Base-by-base conservation (phyloP, 2,329 filamentous ascomycete species). In the Cercospora janseana region DNA sequence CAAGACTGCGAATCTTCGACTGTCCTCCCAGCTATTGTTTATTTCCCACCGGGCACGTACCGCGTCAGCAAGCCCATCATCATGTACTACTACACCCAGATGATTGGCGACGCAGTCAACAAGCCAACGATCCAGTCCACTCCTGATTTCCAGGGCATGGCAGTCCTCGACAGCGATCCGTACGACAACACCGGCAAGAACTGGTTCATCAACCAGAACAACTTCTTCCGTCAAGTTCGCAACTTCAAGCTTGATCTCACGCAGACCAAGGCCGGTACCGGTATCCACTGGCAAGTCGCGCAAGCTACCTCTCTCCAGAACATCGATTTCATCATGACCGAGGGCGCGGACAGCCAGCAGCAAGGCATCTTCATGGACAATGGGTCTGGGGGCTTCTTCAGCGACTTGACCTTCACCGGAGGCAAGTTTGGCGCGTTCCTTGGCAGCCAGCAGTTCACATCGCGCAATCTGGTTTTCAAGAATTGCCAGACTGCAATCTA, bases 21-120 rank as follows among this genome's bases (percentile, higher is more conserved):
- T 3, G 80, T 80, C n/a, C 82, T 83, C 1, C 92, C 92, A 0
- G 92, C 88, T 20, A 74, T 97, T 10, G 82, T 97, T 46, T 97
- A 95, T 75, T 95, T 97, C 75, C 91, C 90, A 29, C 77, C 88
- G 8, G 91, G 92, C 58, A 94, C 83, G 49, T 97, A 96, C 66
- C 65, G 87, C 13, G 84, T 97, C 61, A 88, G 83, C 66, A 79
- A 76, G 63, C 88, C 92, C 16, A 81, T 97, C 59, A 72, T 90
- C 44, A 86, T 90, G 68, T 86, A 85, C 70, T 97, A 97, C 77
- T 95, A 95, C 75, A 95, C 91, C 6, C 90, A 95, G 69, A 81
- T 97, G 55, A 77, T 96, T 23, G 92, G 92, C 47, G 89, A 96
- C 72, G 83, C 85, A 38, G 62, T 79, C 60, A 75, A 79, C 55